phyloP scores from a whole-genome alignment of 176 grass and related monocot species.

The Juncus effusus region DNA sequence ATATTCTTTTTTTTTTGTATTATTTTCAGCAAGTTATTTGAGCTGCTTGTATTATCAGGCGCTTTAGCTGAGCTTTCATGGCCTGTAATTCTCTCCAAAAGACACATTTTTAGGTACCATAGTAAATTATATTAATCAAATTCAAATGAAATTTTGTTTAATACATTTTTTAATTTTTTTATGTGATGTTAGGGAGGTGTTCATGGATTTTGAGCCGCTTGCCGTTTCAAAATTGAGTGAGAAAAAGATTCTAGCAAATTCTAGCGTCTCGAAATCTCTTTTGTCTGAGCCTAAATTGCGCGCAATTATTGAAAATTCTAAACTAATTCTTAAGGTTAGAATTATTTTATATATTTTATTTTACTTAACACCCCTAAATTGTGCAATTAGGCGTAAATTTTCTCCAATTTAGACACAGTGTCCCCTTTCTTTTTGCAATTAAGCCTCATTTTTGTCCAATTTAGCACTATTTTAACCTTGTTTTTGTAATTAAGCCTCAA shows the following conservation, averaged over 20 bases:
- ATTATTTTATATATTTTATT: not conserved
- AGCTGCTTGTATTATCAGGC: slow-evolving; percentile 80
- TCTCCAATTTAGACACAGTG: too few relatives aligned
- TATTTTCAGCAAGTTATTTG: slow-evolving; percentile 77
- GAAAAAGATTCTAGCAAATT: slow-evolving; percentile 60
- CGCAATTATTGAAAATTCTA: slow-evolving; percentile 72
- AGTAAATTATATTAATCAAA: not conserved
- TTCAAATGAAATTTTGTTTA: not conserved
- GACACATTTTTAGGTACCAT: slow-evolving; percentile 69
- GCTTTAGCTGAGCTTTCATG: slow-evolving; percentile 87
- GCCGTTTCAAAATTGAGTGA: slow-evolving; percentile 74
- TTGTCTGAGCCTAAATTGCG: slow-evolving; percentile 78
- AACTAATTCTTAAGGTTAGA: slow-evolving; percentile 70
- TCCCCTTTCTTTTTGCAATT: too few relatives aligned
- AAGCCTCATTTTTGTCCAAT: too few relatives aligned
- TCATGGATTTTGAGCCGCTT: slow-evolving; percentile 79
- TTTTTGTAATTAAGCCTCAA: too few relatives aligned
- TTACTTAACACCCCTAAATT: not conserved
- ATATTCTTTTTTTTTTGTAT: slow-evolving; percentile 38
- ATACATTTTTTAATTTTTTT: not conserved
- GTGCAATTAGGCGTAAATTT: too few relatives aligned
- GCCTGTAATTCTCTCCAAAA: slow-evolving; percentile 90
- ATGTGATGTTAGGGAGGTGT: slow-evolving; percentile 58
- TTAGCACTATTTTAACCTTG: too few relatives aligned
- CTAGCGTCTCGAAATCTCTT: slow-evolving; percentile 55